Base-by-base conservation (phyloP, 306 rosid genomes). In the Malus sieversii region DNA sequence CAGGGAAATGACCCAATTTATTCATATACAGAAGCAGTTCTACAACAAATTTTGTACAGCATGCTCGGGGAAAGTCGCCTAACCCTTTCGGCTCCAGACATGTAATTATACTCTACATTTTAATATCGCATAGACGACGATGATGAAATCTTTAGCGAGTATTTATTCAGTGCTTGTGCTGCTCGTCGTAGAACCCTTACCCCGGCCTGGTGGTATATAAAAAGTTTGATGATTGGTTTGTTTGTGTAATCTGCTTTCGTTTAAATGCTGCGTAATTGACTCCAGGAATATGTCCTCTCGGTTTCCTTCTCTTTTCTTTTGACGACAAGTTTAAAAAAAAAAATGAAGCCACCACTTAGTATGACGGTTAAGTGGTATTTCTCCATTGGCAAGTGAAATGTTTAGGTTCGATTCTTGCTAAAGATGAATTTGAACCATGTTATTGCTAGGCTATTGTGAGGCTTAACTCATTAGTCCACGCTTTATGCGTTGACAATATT, bases 11-110 rank as follows among this genome's bases (percentile, higher is more conserved):
- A 58, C 68, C 84, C 76, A 75, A 18, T 8, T 82, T 66, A 67
- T 84, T 77, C 73, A 70, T 83, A 76, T 70, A n/a, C 33, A 60
- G 87, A 70, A 85, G 78, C 80, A 72, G 79, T 81, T 75, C 18
- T 80, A 77, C 73, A 60, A 80, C 76, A 77, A 73, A 59, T 75
- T 72, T 80, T 90, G 88, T 92, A 85, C 93, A 90, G 92, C 89
- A 80, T 70, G 85, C 85, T 66, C 42, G 75, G 76, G 89, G 84
- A 79, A 81, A 82, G 87, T 81, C 63, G 82, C 84, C 87, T 63
- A 81, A 84, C 96, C 92, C 91, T 87, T 88, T 90, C 92, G 71
- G 89, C 91, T 84, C 92, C 87, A 81, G 85, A 83, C 88, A 86
- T 90, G 97, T 94, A 87, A 88, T 84, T 88, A 80, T 79, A 85